Base-by-base conservation (phyloP, 768 basidiomycete genomes). In the Suillus plorans region DNA sequence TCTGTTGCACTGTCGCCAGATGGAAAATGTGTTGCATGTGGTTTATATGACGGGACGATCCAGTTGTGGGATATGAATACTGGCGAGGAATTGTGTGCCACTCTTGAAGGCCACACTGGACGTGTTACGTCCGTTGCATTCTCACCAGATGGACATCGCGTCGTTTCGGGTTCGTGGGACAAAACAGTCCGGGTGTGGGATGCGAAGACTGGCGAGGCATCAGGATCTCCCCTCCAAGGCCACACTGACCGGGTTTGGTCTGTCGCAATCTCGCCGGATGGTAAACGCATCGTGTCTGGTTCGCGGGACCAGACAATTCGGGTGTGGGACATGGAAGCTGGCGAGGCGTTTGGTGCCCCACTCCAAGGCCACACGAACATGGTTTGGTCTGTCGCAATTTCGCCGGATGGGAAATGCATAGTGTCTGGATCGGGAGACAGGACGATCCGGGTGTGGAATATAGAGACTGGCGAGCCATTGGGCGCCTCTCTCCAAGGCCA, bases 161-260 rank as follows among this genome's bases (percentile, higher is more conserved):
- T 68, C 7, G 53, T 64, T 13, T 68, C 67, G 3, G 59, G 58
- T 34, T 68, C 68, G 5, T 2, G 2, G 0, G 68, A 68, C 53
- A 12, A 10, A 0, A 68, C 67, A 4, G n/a, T 68, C 18, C 60
- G 67, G 14, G 12, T 68, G 16, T 68, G 67, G 67, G 34, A 73
- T 34, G 28, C 56, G 62, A 61, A 53, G 18, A 73, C 73, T 41
- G 36, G 61, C 3, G 66, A 67, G 31, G 64, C 68, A 7, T 45
- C 76, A 61, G 57, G 49, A 50, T 69, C 64, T 1, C 70, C 63
- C 1, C 66, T 67, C 31, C 20, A 13, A 50, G 67, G 60, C 3
- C 67, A 67, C 55, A 39, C 3, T 6, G 6, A 44, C 9, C 0
- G 0, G 1, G 8, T 61, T 44, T 5, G 2, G 8, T 61, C 58